These are phyloP conservation scores for Tricholomella constricta DNA, from an alignment of 768 basidiomycete genomes.

Conservation along the genomic window DNA sequence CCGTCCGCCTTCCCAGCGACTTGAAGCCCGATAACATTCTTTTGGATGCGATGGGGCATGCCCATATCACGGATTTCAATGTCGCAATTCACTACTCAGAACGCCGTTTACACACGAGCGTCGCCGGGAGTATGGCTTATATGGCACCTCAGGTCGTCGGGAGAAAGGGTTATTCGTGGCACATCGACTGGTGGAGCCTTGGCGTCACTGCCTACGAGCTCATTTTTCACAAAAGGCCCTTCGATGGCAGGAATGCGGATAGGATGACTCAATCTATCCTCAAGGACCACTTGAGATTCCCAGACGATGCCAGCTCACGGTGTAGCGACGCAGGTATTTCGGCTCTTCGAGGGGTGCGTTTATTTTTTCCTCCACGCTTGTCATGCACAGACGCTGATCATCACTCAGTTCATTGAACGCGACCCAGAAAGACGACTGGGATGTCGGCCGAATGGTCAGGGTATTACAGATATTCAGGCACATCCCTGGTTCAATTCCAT, in stretches of 20 bases:
- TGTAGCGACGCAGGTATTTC: constrained; percentile 69
- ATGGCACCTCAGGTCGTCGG: constrained; percentile 98
- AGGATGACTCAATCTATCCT: constrained; percentile 87
- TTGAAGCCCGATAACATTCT: constrained; percentile 98
- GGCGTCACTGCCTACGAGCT: constrained; percentile 91
- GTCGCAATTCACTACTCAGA: constrained; percentile 98
- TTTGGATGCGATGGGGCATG: constrained; percentile 90
- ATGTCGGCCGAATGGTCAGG: constrained; percentile 68
- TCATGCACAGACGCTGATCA: constrained; percentile 17
- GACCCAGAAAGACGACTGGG: constrained; percentile 79
- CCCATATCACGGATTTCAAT: constrained; percentile 98
- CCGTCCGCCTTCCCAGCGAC: constrained; percentile 64
- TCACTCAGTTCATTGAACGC: constrained; percentile 76
- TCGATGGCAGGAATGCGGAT: constrained; percentile 87
- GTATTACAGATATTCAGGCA: constrained; percentile 73
- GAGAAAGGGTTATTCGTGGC: constrained; percentile 91
- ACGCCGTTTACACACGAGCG: constrained; percentile 82
- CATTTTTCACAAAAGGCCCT: constrained; percentile 80
- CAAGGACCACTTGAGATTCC: constrained; percentile 77
- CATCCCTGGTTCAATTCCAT: constrained; percentile 86
- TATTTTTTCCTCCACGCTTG: constrained; percentile 16
- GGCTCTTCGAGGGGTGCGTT: constrained; percentile 66
- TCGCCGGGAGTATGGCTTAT: constrained; percentile 99
- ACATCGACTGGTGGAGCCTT: constrained; percentile 95
- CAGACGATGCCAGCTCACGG: constrained; percentile 61